Evolutionary conservation across 805 yeast species (phyloP).

Genomic region (Spathaspora girioi): DNA sequence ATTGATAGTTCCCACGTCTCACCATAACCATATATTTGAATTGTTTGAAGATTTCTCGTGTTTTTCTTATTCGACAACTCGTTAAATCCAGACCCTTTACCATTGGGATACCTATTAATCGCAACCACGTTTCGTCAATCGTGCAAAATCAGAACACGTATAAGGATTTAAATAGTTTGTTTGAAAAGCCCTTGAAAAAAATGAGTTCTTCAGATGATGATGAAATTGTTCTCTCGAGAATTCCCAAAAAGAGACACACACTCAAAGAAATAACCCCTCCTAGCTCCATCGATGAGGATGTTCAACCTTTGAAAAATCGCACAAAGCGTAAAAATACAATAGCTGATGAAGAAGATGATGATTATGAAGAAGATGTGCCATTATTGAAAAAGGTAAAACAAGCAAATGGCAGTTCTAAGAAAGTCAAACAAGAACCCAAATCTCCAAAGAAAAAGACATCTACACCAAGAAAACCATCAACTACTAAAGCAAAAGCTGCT

Average conservation of each 20-base stretch:
- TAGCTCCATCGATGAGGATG: constrained; percentile 2
- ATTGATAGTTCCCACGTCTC: background rate
- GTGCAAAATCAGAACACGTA: background rate
- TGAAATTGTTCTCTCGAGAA: constrained; percentile 7
- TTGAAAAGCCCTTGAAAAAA: background rate
- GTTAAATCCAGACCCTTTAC: background rate
- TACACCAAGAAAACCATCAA: background rate
- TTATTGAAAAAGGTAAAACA: constrained; percentile 4
- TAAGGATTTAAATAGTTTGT: background rate
- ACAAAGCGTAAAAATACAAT: background rate
- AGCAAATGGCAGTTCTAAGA: constrained; percentile 1
- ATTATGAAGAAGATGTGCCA: constrained; percentile 11
- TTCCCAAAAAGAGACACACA: background rate
- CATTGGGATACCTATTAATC: background rate
- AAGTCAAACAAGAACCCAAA: constrained; percentile 2
- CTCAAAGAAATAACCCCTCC: background rate
- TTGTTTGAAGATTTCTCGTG: background rate
- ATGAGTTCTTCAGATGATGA: constrained; percentile 9
- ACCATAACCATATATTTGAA: background rate
- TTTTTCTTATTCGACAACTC: background rate
- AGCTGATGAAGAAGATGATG: constrained; percentile 8
- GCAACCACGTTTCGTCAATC: background rate
- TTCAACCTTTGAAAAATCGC: constrained; percentile 3
- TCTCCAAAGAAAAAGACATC: constrained; percentile 1
- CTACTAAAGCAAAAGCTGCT: background rate